Evolutionary conservation across 1,284 basidiomycete genomes (phyloP), one percentile per base, ranked within the genome.

Genomic region (Sphagnurus paluster): DNA sequence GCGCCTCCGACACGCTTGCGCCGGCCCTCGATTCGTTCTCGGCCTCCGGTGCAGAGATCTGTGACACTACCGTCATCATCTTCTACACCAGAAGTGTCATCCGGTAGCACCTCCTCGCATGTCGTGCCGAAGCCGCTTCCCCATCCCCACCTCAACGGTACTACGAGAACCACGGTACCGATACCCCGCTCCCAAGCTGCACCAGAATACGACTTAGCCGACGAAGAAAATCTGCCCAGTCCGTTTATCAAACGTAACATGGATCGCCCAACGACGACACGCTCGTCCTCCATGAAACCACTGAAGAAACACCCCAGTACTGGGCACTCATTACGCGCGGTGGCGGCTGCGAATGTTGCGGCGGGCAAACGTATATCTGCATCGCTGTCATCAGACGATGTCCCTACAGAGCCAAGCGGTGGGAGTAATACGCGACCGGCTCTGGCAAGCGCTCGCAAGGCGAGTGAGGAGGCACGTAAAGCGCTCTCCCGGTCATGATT

Each of bases 161-260:
- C 55, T 5, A 53, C 56, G n/a, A 44, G 53, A 49, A 60, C 43
- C 39, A 49, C 53, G 14, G 52, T 49, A 13, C 55, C 59, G 7
- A 51, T 60, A 48, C 50, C 70, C 48, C 40, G 58, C 29, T 52
- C 44, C 10, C 54, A 48, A 16, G 56, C 62, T 9, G 44, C 65
- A 16, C 72, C 76, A 2, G 69, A 75, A 42, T 90, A 88, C 55
- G 80, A 90, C 63, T 56, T 84, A 5, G 72, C 72, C 1, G 87
- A 92, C 60, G 87, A 90, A 58, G 89, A 90, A 63, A 91, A 90
- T 62, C 72, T 92, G 0, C 90, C 90, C 0, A 88, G 85, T 54
- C 90, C 90, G 1, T 93, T 92, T 67, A 59, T 93, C 33, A 86
- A 85, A 63, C 72, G 76, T 20, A 60, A 59, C 1, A 80, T 82